Evolutionary conservation across 371 early-diverging fungal genomes (phyloP).

Genomic region (Nematocida homosporus): DNA sequence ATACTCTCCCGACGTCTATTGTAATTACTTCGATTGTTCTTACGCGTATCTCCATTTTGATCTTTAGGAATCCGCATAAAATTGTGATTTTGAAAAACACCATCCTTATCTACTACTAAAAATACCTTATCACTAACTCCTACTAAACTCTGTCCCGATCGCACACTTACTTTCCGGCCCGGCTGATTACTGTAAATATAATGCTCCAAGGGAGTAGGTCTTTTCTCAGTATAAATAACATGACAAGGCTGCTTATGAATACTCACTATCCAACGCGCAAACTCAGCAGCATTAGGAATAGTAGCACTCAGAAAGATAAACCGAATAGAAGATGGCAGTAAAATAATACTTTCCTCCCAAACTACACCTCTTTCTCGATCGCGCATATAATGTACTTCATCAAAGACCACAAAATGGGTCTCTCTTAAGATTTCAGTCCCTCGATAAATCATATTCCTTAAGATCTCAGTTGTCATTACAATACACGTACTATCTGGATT

Average conservation of each 20-base stretch:
- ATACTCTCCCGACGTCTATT: conserved; percentile 67
- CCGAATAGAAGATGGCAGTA: conserved; percentile 80
- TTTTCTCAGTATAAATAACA: conserved; percentile 96
- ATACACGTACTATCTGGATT: conserved; percentile 89
- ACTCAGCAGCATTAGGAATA: conserved; percentile 98
- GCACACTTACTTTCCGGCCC: background rate
- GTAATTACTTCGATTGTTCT: conserved; percentile 69
- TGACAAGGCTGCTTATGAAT: conserved; percentile 92
- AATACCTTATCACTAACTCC: conserved; percentile 83
- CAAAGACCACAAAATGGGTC: conserved; percentile 97
- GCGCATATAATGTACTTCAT: conserved; percentile 99
- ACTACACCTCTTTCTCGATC: conserved; percentile 85
- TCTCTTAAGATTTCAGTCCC: conserved; percentile 95
- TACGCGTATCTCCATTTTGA: conserved; percentile 72
- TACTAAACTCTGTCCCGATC: background rate
- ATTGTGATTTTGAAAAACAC: conserved; percentile 79
- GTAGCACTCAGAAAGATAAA: conserved; percentile 97
- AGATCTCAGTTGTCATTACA: conserved; percentile 99
- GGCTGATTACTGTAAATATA: conserved; percentile 58
- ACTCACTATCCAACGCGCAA: conserved; percentile 96
- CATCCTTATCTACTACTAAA: conserved; percentile 79
- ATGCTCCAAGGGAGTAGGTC: conserved; percentile 94
- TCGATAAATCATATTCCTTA: conserved; percentile 94
- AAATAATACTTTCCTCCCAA: conserved; percentile 98
- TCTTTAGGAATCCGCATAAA: conserved; percentile 72